phyloP scores from a whole-genome alignment of 2,329 filamentous ascomycete species.

The Alternaria burnsii region DNA sequence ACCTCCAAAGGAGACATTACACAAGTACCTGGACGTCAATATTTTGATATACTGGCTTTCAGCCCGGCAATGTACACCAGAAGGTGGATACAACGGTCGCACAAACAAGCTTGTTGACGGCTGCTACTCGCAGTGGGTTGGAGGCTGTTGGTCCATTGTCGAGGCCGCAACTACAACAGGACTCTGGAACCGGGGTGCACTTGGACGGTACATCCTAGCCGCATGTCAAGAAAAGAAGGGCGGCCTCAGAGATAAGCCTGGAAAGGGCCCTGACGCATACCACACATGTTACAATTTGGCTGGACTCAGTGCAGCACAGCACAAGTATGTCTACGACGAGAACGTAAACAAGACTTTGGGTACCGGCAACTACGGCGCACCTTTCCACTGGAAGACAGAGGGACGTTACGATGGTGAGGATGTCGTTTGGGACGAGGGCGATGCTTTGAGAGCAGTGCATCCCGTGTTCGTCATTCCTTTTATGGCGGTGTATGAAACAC shows the following conservation, averaged over 20 bases:
- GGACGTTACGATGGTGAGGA: constrained; percentile 60
- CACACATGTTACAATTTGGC: constrained; percentile 92
- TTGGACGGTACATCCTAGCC: constrained; percentile 87
- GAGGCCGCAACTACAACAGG: constrained; percentile 70
- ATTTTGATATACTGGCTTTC: constrained; percentile 87
- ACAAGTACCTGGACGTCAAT: constrained; percentile 79
- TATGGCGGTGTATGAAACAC: constrained; percentile 70
- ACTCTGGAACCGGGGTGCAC: constrained; percentile 81
- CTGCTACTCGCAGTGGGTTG: constrained; percentile 98
- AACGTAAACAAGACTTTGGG: constrained; percentile 42
- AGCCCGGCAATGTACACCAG: constrained; percentile 85
- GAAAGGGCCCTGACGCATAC: constrained; percentile 86
- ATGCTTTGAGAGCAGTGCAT: constrained; percentile 76
- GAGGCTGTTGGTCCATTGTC: constrained; percentile 90
- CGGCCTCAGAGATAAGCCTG: constrained; percentile 91
- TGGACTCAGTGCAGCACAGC: constrained; percentile 83
- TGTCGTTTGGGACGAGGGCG: constrained; percentile 71
- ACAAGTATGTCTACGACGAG: constrained; percentile 63
- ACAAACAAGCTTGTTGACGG: constrained; percentile 98
- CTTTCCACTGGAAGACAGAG: constrained; percentile 56
- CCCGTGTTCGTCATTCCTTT: constrained; percentile 87
- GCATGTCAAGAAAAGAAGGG: constrained; percentile 85
- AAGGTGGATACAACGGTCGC: constrained; percentile 90
- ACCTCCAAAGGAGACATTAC: constrained; percentile 76
- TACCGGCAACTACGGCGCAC: constrained; percentile 45